Evolutionary conservation across 2,329 filamentous ascomycete species (phyloP).

Genomic region (Trichoderma hamatum): DNA sequence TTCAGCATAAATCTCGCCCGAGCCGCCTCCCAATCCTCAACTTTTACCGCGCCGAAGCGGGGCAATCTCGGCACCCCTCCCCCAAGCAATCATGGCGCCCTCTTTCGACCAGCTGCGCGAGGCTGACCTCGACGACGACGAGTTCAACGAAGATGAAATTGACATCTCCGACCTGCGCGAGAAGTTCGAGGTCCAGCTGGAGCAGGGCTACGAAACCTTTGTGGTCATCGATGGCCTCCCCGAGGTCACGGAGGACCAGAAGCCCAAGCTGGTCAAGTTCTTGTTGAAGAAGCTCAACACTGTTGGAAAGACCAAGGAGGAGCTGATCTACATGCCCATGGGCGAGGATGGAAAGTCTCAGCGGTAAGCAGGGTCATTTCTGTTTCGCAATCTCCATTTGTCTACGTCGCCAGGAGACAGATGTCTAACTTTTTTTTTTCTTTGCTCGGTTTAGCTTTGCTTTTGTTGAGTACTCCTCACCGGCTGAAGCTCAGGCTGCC

Average conservation of each 20-base stretch:
- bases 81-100: slow-evolving; percentile 71
- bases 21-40: slow-evolving; percentile 27
- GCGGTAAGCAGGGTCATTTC: slow-evolving; percentile 60
- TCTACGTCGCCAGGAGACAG: neutral
- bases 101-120: slow-evolving; percentile 92
- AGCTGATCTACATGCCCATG: slow-evolving; percentile 91
- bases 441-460: slow-evolving; percentile 67
- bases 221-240: slow-evolving; percentile 95
- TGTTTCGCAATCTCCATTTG: slow-evolving; percentile 1
- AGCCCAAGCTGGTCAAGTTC: slow-evolving; percentile 94
- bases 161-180: slow-evolving; percentile 93
- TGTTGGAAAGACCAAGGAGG: slow-evolving; percentile 82
- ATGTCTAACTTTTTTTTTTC: neutral
- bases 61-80: slow-evolving; percentile 38
- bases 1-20: neutral
- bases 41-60: slow-evolving; percentile 37
- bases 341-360: slow-evolving; percentile 83
- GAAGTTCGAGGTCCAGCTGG: slow-evolving; percentile 93
- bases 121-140: slow-evolving; percentile 82
- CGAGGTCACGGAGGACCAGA: slow-evolving; percentile 84
- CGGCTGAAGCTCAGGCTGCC: slow-evolving; percentile 85
- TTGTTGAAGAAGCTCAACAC: slow-evolving; percentile 88
- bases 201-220: slow-evolving; percentile 95
- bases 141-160: slow-evolving; percentile 89
- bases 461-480: slow-evolving; percentile 93